These are phyloP conservation scores for Tephrocybe sp. DNA, from an alignment of 768 basidiomycete genomes.

Conservation along the genomic window DNA sequence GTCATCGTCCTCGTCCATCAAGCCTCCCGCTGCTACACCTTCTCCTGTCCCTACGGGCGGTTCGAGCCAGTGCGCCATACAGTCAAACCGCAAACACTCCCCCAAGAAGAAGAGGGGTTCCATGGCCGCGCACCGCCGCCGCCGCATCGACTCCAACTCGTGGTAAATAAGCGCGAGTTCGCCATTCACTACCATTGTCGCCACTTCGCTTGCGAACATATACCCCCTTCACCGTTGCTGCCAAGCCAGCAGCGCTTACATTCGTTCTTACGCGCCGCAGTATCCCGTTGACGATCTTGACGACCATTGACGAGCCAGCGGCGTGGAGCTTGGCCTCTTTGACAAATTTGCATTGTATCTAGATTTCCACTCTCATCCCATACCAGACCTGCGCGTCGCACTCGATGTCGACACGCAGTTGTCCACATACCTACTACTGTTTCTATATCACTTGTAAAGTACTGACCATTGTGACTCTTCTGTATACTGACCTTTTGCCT, in stretches of 20 bases:
- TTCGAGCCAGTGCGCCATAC: neutral
- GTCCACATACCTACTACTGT: too few relatives aligned
- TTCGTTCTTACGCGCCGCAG: slow-evolving; percentile 3
- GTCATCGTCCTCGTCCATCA: neutral
- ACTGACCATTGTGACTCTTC: too few relatives aligned
- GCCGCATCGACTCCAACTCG: neutral
- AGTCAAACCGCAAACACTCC: slow-evolving; percentile 1
- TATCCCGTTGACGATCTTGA: slow-evolving; percentile 11
- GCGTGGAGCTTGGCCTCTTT: slow-evolving; percentile 10
- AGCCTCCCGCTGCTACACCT: neutral
- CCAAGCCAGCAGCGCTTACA: neutral
- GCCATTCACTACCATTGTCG: neutral
- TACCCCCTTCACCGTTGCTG: slow-evolving; percentile 1
- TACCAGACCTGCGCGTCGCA: too few relatives aligned
- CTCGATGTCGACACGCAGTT: too few relatives aligned
- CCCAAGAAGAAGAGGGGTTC: neutral
- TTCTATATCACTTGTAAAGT: too few relatives aligned
- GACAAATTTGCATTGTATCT: too few relatives aligned
- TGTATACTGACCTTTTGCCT: too few relatives aligned
- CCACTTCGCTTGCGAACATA: neutral
- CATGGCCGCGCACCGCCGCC: slow-evolving; percentile 6
- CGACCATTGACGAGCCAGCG: slow-evolving; percentile 4
- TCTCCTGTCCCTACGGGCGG: neutral
- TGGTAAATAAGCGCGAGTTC: neutral
- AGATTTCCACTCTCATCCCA: too few relatives aligned